These are phyloP conservation scores for Tagetes erecta DNA, from an alignment of 129 eudicot species.

Conservation along the genomic window DNA sequence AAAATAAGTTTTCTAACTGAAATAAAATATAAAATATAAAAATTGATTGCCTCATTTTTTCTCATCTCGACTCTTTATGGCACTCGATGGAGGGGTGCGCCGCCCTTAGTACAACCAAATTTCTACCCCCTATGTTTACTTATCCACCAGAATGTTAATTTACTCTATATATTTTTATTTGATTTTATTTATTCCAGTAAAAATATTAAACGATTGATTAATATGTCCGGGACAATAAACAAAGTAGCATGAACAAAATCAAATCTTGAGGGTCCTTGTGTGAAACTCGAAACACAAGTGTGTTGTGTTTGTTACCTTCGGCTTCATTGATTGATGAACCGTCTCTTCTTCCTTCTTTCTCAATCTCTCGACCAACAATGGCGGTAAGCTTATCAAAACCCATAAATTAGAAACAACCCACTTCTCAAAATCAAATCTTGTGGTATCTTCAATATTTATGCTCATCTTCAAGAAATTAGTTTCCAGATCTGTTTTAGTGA, in stretches of 20 bases:
- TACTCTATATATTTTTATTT: too few species aligned
- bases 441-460: slow-evolving; percentile 13
- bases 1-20: too few species aligned
- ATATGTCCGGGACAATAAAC: too few species aligned
- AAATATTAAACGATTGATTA: too few species aligned
- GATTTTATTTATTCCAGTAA: too few species aligned
- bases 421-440: slow-evolving; percentile 38
- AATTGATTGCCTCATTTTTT: too few species aligned
- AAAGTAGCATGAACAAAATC: neutral
- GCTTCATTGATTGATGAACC: slow-evolving; percentile 27
- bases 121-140: too few species aligned
- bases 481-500: slow-evolving; percentile 14
- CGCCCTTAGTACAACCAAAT: too few species aligned
- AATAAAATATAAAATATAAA: too few species aligned
- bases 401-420: slow-evolving; percentile 16
- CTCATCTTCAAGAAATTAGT: slow-evolving; percentile 25
- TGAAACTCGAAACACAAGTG: slow-evolving; percentile 21
- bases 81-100: too few species aligned
- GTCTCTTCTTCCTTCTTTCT: slow-evolving; percentile 4
- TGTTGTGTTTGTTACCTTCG: slow-evolving; percentile 27
- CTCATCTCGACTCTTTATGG: too few species aligned
- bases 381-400: slow-evolving; percentile 22
- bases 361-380: slow-evolving; percentile 27
- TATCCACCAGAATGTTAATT: too few species aligned
- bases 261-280: slow-evolving; percentile 8